phyloP scores from a whole-genome alignment of 106 monocot species.

The Iris macrosiphon region DNA sequence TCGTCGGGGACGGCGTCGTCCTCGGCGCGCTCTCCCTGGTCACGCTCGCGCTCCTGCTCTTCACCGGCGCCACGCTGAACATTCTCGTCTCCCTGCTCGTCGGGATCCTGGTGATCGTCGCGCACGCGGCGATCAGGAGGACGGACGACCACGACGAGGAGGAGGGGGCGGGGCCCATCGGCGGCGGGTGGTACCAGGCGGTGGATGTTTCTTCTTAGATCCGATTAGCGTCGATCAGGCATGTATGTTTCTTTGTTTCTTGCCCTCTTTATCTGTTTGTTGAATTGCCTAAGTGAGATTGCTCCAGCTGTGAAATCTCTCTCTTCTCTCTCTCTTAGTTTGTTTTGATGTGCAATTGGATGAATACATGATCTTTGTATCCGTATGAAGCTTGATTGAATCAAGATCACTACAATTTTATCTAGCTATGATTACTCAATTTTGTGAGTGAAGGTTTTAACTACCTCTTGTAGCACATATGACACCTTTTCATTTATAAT shows the following conservation, averaged over 20 bases:
- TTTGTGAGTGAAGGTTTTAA: too few species aligned
- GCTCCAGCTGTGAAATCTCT: background rate
- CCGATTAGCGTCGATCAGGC: background rate
- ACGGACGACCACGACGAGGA: slow-evolving; percentile 43
- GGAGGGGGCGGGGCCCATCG: slow-evolving; percentile 23
- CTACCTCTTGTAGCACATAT: too few species aligned
- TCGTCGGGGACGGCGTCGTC: slow-evolving; percentile 31
- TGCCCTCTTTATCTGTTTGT: background rate
- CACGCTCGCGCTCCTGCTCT: slow-evolving; percentile 47
- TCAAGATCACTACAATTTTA: too few species aligned
- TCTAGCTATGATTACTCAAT: too few species aligned
- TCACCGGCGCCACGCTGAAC: slow-evolving; percentile 51
- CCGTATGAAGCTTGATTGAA: too few species aligned
- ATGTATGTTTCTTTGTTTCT: background rate
- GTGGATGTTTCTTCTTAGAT: slow-evolving; percentile 2
- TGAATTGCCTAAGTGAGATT: too few species aligned
- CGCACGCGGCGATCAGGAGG: slow-evolving; percentile 47
- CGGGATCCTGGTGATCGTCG: slow-evolving; percentile 33
- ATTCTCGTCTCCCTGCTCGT: slow-evolving; percentile 38
- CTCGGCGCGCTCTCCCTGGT: slow-evolving; percentile 38
- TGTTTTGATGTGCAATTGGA: background rate
- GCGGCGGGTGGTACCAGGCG: slow-evolving; percentile 37
- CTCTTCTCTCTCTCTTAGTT: background rate
- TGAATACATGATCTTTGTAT: too few species aligned
- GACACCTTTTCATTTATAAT: too few species aligned